phyloP scores from a whole-genome alignment of 352 stramenopile genomes.

The Pythium biforme region DNA sequence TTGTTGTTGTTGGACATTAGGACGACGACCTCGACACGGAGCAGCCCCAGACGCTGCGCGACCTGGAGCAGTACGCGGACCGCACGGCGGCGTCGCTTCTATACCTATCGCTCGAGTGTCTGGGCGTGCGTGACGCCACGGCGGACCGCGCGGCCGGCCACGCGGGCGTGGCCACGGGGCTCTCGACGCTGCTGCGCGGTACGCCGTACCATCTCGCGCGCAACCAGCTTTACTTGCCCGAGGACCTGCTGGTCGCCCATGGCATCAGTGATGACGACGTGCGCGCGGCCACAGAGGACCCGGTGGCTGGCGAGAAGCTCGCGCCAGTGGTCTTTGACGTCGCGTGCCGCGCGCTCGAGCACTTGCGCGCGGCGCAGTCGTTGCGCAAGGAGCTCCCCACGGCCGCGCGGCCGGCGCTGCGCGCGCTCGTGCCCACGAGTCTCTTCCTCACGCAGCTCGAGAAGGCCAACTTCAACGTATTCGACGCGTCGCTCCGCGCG shows the following conservation, averaged over 20 bases:
- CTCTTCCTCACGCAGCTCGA: constrained; percentile 72
- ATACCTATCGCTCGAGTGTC: constrained; percentile 88
- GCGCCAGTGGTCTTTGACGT: constrained; percentile 88
- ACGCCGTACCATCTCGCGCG: constrained; percentile 65
- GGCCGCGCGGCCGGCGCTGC: constrained; percentile 56
- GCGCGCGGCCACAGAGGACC: constrained; percentile 54
- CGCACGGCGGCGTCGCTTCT: constrained; percentile 88
- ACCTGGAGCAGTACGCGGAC: constrained; percentile 87
- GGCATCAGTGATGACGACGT: constrained; percentile 55
- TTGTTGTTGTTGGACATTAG: constrained; percentile 16
- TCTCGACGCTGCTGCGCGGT: constrained; percentile 81
- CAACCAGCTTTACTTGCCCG: constrained; percentile 78
- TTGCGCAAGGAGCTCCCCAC: constrained; percentile 53
- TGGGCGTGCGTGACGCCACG: constrained; percentile 68
- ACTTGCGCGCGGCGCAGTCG: constrained; percentile 70
- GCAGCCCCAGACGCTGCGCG: constrained; percentile 57
- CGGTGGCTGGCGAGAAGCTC: constrained; percentile 58
- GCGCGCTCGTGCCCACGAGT: constrained; percentile 62
- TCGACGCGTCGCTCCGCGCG: constrained; percentile 53
- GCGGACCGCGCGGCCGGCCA: constrained; percentile 82
- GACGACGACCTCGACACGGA: constrained; percentile 86
- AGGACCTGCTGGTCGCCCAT: constrained; percentile 80
- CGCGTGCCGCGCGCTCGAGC: constrained; percentile 76
- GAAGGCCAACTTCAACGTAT: constrained; percentile 79
- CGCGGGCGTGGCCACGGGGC: constrained; percentile 80